A percentile compares a stretch with the other conserved stretches of the same genome.
phyloP scores from a whole-genome alignment of 768 basidiomycete genomes.

The Mycena leptocephala region DNA sequence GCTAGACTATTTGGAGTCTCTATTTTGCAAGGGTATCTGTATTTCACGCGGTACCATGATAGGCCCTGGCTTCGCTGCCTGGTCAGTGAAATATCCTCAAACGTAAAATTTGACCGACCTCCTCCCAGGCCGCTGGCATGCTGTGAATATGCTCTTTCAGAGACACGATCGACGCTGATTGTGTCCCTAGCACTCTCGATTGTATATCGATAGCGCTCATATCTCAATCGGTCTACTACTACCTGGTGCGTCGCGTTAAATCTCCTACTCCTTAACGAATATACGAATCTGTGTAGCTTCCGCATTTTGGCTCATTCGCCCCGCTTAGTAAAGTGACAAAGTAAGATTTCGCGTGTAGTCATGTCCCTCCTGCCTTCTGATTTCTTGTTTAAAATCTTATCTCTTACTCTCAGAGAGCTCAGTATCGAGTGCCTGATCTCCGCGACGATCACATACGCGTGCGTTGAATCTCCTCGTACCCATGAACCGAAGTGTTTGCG shows the following conservation, averaged over 20 bases:
- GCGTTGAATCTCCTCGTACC: conserved; percentile 2
- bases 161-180: not conserved
- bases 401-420: conserved; percentile 46
- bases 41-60: conserved; percentile 26
- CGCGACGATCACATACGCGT: conserved; percentile 61
- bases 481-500: not conserved
- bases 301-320: too few relatives aligned
- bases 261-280: not conserved
- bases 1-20: conserved; percentile 19
- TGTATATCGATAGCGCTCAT: conserved; percentile 56
- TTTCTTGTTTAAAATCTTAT: not conserved
- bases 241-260: conserved; percentile 39
- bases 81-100: not conserved
- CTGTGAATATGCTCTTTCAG: not conserved
- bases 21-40: conserved; percentile 20
- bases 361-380: conserved; percentile 15
- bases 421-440: conserved; percentile 61
- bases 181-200: conserved; percentile 47
- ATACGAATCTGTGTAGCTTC: conserved; percentile 41
- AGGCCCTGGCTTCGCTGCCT: conserved; percentile 6
- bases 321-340: conserved; percentile 56
- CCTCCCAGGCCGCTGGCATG: conserved; percentile 14
- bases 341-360: conserved; percentile 35
- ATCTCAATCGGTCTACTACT: conserved; percentile 62
- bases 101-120: not conserved